These are phyloP conservation scores for Aspergillus terreus DNA, from an alignment of 2,329 filamentous ascomycete species.

Conservation along the genomic window DNA sequence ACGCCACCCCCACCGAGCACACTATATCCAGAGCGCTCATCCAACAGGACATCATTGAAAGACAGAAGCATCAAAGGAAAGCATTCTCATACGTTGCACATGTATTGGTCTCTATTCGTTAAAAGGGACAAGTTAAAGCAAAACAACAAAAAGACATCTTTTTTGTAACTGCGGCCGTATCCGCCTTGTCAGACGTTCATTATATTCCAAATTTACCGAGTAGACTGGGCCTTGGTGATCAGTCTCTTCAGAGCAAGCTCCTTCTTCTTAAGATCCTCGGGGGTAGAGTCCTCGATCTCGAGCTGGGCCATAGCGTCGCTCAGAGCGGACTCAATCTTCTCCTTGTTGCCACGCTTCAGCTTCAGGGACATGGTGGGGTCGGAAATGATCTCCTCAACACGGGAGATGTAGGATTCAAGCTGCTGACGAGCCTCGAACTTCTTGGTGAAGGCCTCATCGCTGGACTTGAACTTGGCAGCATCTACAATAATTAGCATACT, in stretches of 20 bases:
- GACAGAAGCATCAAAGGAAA: background rate
- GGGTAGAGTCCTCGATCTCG: constrained; percentile 85
- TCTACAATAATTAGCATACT: constrained; percentile 46
- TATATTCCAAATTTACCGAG: constrained; percentile 59
- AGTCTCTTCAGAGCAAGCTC: constrained; percentile 96
- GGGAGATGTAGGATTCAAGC: constrained; percentile 97
- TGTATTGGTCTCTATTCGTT: constrained; percentile 8
- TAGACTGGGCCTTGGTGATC: constrained; percentile 97
- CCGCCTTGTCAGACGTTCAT: background rate
- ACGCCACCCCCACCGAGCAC: no score
- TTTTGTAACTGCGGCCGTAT: background rate
- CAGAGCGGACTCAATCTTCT: constrained; percentile 97
- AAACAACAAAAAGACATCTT: constrained; percentile 8
- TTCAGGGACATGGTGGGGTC: constrained; percentile 94
- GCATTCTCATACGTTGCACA: constrained; percentile 4
- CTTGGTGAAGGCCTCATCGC: constrained; percentile 98
- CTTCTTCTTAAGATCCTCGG: constrained; percentile 99
- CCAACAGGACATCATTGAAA: no score
- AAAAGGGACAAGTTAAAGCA: constrained; percentile 1
- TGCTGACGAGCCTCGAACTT: constrained; percentile 98
- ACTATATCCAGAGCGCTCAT: no score
- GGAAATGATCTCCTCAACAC: constrained; percentile 97
- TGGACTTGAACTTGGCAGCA: constrained; percentile 97
- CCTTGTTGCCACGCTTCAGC: constrained; percentile 98
- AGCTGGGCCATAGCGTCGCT: constrained; percentile 97